Conservation (phyloP, 2,329 filamentous ascomycete species). For the Alternaria dauci region DNA sequence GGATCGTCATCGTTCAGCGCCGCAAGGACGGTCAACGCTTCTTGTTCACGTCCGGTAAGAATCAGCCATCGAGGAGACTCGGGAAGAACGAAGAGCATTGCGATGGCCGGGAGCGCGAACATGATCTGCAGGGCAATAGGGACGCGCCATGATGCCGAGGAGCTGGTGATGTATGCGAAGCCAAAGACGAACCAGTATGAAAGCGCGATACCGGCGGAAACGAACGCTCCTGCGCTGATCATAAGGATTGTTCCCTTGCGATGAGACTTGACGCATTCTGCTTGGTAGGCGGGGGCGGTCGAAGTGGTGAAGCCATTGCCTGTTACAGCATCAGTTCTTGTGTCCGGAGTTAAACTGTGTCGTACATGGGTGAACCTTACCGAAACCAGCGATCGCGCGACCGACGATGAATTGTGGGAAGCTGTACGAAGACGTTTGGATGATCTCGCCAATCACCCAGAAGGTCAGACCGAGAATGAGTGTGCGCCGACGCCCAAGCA, state of each 20-base stretch:
- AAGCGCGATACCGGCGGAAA: slow-evolving; percentile 58
- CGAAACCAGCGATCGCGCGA: slow-evolving; percentile 59
- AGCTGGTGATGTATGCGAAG: slow-evolving; percentile 55
- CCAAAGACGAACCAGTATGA: slow-evolving; percentile 65
- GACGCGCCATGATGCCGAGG: slow-evolving; percentile 59
- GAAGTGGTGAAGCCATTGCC: slow-evolving; percentile 63
- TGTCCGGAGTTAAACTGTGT: neutral
- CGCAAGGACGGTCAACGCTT: slow-evolving; percentile 43
- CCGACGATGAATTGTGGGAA: slow-evolving; percentile 62
- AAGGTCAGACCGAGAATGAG: slow-evolving; percentile 60
- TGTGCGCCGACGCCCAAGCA: slow-evolving; percentile 59
- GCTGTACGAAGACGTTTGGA: slow-evolving; percentile 58
- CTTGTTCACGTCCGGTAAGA: slow-evolving; percentile 62
- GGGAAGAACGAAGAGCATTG: slow-evolving; percentile 60
- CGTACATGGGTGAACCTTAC: slow-evolving; percentile 46
- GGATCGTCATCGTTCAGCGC: slow-evolving; percentile 41
- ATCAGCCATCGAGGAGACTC: slow-evolving; percentile 68
- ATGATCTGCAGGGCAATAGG: slow-evolving; percentile 67
- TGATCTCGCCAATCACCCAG: slow-evolving; percentile 60
- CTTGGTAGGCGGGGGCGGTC: slow-evolving; percentile 63
- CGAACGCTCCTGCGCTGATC: slow-evolving; percentile 60
- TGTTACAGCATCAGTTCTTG: slow-evolving; percentile 9
- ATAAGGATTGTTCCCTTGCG: slow-evolving; percentile 58
- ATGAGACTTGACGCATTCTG: slow-evolving; percentile 56
- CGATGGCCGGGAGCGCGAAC: slow-evolving; percentile 63